Base-by-base conservation (phyloP, 1,139 yeast genomes). In the Taphrina confusa region DNA sequence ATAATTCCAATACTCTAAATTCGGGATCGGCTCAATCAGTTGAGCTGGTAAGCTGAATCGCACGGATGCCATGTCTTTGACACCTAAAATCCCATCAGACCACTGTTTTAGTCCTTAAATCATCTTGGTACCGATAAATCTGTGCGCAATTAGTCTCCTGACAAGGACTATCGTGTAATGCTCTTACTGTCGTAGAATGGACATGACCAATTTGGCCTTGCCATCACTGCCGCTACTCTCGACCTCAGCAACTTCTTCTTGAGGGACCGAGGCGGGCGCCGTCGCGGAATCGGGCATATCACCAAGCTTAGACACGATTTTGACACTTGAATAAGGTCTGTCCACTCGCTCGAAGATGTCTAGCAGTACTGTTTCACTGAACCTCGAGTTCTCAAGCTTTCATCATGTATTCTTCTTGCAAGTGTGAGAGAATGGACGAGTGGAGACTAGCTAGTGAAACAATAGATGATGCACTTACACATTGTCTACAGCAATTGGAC, bases 1-100 rank as follows among this genome's bases (percentile, higher is more conserved):
- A 39, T 61, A 61, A 45, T 58, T 54, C 63, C 63, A 61, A 28
- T 61, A 61, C 25, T 61, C 63, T 37, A 61, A 40, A 18, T 61
- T 61, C 23, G 61, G 61, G 14, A 61, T 52, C 22, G 63, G 61
- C 51, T 61, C 63, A 25, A 61, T 56, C 36, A 61, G 46, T 33
- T 61, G 63, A 14, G 63, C 58, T 12, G 63, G 63, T 14, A 61
- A 51, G 49, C 57, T 47, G 47, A 61, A 58, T 2, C 63, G 62
- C 20, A 58, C 58, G 16, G 27, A 22, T 33, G 62, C 63, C 47
- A 61, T 50, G 42, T 61, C 63, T 37, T 61, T 61, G 33, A 61
- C 61, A 3, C 63, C 63, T 30, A 36, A 27, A 1, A 23, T 28
- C 12, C 33, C 11, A 30, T 12, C 33, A 30, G 8, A 30, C 33